phyloP scores from a whole-genome alignment of 768 basidiomycete genomes.

The Dacryopinax primogenitus region DNA sequence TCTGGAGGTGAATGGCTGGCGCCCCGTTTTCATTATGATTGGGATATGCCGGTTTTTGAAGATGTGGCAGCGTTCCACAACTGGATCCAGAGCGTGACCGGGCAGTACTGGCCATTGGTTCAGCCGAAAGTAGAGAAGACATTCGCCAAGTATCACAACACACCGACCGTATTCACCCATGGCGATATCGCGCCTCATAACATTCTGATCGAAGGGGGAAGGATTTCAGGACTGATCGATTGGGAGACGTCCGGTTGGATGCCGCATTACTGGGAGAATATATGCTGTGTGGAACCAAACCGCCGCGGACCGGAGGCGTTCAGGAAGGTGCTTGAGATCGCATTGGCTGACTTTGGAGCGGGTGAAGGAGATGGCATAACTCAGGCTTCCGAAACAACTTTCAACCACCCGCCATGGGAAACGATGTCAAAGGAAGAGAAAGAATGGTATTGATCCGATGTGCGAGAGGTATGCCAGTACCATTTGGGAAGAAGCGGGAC shows the following conservation, averaged over 20 bases:
- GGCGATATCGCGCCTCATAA: neutral
- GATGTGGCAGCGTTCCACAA: neutral
- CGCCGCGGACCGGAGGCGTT: too few species aligned
- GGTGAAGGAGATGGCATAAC: too few species aligned
- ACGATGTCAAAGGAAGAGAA: too few species aligned
- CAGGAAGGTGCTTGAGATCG: too few species aligned
- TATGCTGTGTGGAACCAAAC: neutral
- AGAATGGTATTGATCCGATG: too few species aligned
- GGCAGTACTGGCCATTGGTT: neutral
- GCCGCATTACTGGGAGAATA: neutral
- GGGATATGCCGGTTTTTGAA: neutral
- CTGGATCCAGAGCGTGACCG: neutral
- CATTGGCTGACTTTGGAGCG: too few species aligned
- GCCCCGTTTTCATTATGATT: neutral
- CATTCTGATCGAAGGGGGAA: neutral
- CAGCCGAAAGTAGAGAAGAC: neutral
- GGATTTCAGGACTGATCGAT: constrained; percentile 3
- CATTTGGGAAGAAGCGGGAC: too few species aligned
- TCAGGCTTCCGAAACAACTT: too few species aligned
- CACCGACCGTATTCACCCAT: neutral
- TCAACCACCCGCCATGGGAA: too few species aligned
- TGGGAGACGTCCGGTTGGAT: neutral
- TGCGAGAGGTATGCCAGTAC: too few species aligned
- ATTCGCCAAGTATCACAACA: neutral
- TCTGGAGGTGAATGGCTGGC: neutral